Conservation (phyloP, 352 stramenopile genomes). For the Globisporangium radiosum region DNA sequence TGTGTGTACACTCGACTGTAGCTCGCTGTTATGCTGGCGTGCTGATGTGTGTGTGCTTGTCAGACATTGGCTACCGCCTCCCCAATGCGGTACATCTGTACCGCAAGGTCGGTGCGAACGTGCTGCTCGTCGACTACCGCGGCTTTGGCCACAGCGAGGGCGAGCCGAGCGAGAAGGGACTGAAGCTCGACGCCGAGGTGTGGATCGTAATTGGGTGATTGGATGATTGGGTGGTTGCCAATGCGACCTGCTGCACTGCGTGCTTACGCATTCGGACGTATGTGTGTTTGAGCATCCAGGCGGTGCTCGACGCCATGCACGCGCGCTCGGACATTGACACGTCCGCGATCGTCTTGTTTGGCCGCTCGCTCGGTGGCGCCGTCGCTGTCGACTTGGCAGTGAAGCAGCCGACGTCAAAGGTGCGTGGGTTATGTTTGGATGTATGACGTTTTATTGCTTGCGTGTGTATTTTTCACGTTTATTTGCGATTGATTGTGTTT, state of each 20-base stretch:
- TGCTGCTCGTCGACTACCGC: constrained; percentile 93
- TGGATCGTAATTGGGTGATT: not conserved
- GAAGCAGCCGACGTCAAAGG: constrained; percentile 49
- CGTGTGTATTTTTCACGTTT: too few species aligned
- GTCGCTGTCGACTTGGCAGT: constrained; percentile 89
- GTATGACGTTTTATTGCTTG: too few species aligned
- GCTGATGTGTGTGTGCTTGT: not conserved
- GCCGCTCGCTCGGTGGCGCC: constrained; percentile 87
- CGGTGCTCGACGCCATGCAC: constrained; percentile 73
- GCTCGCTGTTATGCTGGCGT: too few species aligned
- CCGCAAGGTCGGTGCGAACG: constrained; percentile 79
- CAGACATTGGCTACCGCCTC: constrained; percentile 91
- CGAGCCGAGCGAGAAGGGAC: constrained; percentile 76
- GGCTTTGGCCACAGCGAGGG: constrained; percentile 91
- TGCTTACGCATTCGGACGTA: not conserved
- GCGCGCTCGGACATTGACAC: constrained; percentile 76
- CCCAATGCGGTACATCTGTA: constrained; percentile 91
- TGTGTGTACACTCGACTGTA: too few species aligned
- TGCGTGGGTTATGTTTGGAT: constrained; percentile 10
- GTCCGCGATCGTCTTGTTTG: constrained; percentile 88
- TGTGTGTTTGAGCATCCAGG: constrained; percentile 14
- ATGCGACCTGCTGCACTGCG: constrained; percentile 1
- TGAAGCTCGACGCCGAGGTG: constrained; percentile 90
- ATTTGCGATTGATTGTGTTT: too few species aligned
- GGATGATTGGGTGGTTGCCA: not conserved